phyloP scores from a whole-genome alignment of 768 basidiomycete genomes.

The Lentinula lateritia region DNA sequence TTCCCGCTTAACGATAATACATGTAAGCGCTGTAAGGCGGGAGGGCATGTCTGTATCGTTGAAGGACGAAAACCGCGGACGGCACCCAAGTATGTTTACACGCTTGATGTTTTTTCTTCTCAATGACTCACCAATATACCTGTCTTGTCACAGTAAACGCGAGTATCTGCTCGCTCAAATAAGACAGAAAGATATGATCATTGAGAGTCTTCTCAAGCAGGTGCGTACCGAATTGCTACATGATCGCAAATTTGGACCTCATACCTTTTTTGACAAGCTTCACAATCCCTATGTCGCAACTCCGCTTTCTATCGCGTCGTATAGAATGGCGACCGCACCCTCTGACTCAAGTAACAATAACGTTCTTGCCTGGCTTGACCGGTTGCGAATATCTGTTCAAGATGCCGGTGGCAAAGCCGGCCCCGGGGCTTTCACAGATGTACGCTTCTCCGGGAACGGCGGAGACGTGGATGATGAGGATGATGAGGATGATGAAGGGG shows the following conservation, averaged over 20 bases:
- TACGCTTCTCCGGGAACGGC: constrained; percentile 22
- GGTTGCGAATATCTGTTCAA: constrained; percentile 55
- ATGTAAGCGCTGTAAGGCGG: constrained; percentile 71
- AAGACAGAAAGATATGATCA: constrained; percentile 82
- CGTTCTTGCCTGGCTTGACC: constrained; percentile 73
- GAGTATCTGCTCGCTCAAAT: constrained; percentile 84
- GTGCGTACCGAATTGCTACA: constrained; percentile 26
- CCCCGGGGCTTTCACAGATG: constrained; percentile 39
- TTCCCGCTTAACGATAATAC: constrained; percentile 68
- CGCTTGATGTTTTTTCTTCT: constrained; percentile 3
- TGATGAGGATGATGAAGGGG: constrained; percentile 35
- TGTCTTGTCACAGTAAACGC: constrained; percentile 51
- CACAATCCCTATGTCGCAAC: constrained; percentile 81
- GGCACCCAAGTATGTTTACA: constrained; percentile 66
- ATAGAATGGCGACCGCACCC: constrained; percentile 72
- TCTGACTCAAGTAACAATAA: constrained; percentile 65
- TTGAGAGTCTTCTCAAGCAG: constrained; percentile 81
- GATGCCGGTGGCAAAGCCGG: constrained; percentile 38
- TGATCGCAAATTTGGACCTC: neutral
- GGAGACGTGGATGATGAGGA: constrained; percentile 35
- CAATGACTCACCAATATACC: neutral
- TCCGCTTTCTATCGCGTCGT: constrained; percentile 73
- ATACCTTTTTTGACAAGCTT: constrained; percentile 34
- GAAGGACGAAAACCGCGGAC: constrained; percentile 77
- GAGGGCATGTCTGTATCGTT: constrained; percentile 75